These are phyloP conservation scores for Hypoxylon lienhwacheense DNA, from an alignment of 495 filamentous ascomycete species.

Conservation along the genomic window DNA sequence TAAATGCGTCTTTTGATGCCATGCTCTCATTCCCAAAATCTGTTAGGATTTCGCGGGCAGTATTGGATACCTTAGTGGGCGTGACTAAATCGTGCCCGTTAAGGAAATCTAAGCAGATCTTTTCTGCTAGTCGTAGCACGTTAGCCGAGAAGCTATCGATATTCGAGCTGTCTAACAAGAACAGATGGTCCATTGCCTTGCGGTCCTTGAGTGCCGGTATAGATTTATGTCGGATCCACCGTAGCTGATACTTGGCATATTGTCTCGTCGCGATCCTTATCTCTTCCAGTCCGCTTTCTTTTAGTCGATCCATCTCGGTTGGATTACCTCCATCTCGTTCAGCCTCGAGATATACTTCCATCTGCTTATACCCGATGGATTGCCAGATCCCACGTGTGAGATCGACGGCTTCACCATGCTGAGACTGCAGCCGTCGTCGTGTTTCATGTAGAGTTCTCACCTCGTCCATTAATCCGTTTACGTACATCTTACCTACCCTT, in stretches of 20 bases:
- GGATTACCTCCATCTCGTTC: slow-evolving; percentile 41
- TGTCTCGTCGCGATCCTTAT: slow-evolving; percentile 81
- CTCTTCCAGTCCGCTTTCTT: slow-evolving; percentile 45
- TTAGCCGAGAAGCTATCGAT: slow-evolving; percentile 55
- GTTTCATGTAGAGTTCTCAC: slow-evolving; percentile 63
- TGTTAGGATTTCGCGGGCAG: slow-evolving; percentile 59
- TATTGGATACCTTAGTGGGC: slow-evolving; percentile 62
- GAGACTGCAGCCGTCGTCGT: slow-evolving; percentile 50
- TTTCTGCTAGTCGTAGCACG: slow-evolving; percentile 65
- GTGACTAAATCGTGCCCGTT: slow-evolving; percentile 55
- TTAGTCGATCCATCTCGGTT: slow-evolving; percentile 44
- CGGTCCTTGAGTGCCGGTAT: slow-evolving; percentile 62
- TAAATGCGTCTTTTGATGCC: slow-evolving; percentile 50
- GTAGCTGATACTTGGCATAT: slow-evolving; percentile 79
- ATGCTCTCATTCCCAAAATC: slow-evolving; percentile 55
- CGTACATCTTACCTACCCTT: slow-evolving; percentile 82
- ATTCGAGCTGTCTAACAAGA: slow-evolving; percentile 74
- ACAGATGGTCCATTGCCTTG: slow-evolving; percentile 58
- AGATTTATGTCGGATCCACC: slow-evolving; percentile 85
- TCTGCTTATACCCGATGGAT: slow-evolving; percentile 93
- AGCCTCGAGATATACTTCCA: slow-evolving; percentile 67
- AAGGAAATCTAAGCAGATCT: slow-evolving; percentile 64
- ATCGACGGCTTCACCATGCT: slow-evolving; percentile 61
- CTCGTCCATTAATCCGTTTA: slow-evolving; percentile 68
- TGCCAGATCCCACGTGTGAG: slow-evolving; percentile 85